Conservation (phyloP, 257 asterid species). For the Anisodus acutangulus region DNA sequence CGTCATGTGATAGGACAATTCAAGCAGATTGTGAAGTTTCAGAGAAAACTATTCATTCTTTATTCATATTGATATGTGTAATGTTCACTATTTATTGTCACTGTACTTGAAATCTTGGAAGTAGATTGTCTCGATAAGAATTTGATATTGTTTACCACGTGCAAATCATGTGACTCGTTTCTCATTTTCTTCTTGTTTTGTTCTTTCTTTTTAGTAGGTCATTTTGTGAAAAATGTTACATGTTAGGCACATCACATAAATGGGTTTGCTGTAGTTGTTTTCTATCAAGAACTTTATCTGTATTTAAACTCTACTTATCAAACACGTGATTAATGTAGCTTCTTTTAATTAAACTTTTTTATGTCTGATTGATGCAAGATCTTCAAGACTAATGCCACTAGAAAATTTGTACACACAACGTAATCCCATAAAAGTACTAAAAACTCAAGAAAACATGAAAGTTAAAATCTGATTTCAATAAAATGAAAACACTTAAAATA, state of each 20-base stretch:
- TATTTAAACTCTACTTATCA: no score
- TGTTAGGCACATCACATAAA: no score
- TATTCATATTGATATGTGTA: not conserved
- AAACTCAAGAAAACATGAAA: not conserved
- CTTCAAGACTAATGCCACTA: not conserved
- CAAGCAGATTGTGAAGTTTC: constrained; percentile 31
- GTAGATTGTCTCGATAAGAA: not conserved
- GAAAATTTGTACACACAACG: not conserved
- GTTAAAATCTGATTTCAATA: not conserved
- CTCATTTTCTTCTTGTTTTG: not conserved
- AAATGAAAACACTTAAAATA: not conserved
- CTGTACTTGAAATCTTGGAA: not conserved
- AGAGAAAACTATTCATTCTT: not conserved
- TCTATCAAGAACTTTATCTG: no score
- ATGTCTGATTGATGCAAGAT: not conserved
- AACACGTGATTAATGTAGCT: no score
- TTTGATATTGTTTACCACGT: no score
- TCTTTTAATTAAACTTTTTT: no score
- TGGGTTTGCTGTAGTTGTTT: no score
- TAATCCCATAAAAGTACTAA: not conserved
- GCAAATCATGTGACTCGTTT: not conserved
- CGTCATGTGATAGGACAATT: constrained; percentile 50
- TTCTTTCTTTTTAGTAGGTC: no score
- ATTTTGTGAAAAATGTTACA: no score
- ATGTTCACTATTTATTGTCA: no score